Evolutionary conservation across 202 grass and related monocot species (phyloP).

Genomic region (Cymbopogon flexuosus): DNA sequence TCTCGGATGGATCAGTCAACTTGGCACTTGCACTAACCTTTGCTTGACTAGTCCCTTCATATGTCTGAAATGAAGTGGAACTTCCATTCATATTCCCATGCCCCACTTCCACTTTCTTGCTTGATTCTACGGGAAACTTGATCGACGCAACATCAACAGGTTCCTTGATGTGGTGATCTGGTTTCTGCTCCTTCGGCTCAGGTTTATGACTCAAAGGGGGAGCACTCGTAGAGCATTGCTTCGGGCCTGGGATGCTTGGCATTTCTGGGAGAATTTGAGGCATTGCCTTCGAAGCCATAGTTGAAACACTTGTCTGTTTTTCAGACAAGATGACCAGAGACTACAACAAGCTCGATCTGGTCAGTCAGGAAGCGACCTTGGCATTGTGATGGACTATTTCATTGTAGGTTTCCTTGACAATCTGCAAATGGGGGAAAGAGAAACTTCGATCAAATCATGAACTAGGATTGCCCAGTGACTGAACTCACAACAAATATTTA

Average conservation of each 20-base stretch:
- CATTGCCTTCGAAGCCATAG: constrained; percentile 45
- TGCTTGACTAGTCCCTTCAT: constrained; percentile 32
- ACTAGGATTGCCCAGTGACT: background rate
- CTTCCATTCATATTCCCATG: constrained; percentile 5
- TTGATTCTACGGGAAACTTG: background rate
- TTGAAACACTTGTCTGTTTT: background rate
- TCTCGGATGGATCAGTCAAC: constrained; percentile 39
- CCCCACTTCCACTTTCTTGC: background rate
- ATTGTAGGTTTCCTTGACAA: constrained; percentile 1
- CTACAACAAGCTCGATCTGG: background rate
- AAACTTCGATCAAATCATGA: background rate
- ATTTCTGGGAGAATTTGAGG: constrained; percentile 37
- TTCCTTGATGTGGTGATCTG: constrained; percentile 8
- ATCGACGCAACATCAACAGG: background rate
- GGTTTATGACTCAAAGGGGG: constrained; percentile 1
- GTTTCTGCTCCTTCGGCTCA: constrained; percentile 23
- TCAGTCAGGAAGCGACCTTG: constrained; percentile 13
- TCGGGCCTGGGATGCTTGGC: constrained; percentile 18
- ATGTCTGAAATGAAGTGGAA: constrained; percentile 31
- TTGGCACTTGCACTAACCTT: constrained; percentile 40
- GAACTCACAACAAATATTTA: constrained; percentile 5
- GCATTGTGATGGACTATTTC: background rate
- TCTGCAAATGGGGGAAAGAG: background rate
- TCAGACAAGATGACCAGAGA: background rate
- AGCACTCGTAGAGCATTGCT: background rate